phyloP scores from a whole-genome alignment of 2,329 filamentous ascomycete genomes.

The Aspergillus fischeri region DNA sequence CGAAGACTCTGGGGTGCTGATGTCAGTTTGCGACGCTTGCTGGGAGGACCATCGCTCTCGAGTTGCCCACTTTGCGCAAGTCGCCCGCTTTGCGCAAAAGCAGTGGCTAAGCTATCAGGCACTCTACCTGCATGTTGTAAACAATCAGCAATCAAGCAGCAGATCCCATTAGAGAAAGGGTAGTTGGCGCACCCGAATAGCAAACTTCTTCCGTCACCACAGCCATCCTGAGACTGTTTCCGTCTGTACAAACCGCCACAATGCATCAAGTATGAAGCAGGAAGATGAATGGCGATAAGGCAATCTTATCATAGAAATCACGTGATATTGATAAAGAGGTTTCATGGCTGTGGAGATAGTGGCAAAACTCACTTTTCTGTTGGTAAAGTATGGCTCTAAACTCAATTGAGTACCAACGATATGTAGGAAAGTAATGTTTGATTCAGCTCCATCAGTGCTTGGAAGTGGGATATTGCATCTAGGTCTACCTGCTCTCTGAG shows the following conservation, averaged over 20 bases:
- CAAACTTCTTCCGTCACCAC: constrained; percentile 8
- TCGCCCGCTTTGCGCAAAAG: constrained; percentile 16
- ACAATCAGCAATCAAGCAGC: constrained; percentile 1
- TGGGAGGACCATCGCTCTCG: constrained; percentile 17
- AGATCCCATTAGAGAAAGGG: neutral
- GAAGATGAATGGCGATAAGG: neutral
- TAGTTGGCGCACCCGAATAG: constrained; percentile 9
- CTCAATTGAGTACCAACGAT: neutral
- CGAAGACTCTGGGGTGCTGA: constrained; percentile 15
- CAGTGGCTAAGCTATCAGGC: constrained; percentile 20
- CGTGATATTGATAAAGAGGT: constrained; percentile 13
- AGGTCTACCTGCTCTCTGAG: neutral
- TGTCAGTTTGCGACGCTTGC: constrained; percentile 32
- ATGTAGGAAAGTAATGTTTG: neutral
- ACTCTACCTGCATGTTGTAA: constrained; percentile 16
- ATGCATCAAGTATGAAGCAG: neutral
- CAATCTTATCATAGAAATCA: constrained; percentile 13
- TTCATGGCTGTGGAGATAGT: neutral
- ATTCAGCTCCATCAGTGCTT: neutral
- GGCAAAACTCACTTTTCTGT: neutral
- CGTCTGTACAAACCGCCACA: constrained; percentile 1
- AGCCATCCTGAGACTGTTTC: constrained; percentile 12
- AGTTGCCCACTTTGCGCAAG: constrained; percentile 14
- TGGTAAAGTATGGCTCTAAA: neutral
- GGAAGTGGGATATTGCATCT: neutral